Base-by-base conservation (phyloP, 1,139 yeast species). In the Yamadazyma mexicana region DNA sequence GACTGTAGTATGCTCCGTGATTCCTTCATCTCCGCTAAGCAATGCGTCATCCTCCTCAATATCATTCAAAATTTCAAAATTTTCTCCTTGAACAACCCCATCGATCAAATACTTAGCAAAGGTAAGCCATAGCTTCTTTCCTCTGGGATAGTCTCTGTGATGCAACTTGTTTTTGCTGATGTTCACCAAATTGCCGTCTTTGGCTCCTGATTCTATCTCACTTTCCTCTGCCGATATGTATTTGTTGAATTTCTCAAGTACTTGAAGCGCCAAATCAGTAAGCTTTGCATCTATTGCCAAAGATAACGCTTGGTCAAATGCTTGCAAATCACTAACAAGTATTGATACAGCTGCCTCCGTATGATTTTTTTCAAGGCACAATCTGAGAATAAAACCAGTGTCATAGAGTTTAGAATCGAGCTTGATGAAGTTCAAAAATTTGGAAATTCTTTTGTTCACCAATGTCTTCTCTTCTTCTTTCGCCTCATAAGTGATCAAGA, bases 221-320 rank as follows among this genome's bases (percentile, higher is more conserved):
- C 43, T 44, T 8, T 41, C 48, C 23, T 40, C 49, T 30, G 49
- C 46, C 1, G 40, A 42, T 5, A 51, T 39, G 37, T 43, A 51
- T 40, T 62, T 62, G 43, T 66, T 72, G 42, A 59, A 67, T 31
- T 59, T 62, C 23, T 57, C 56, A 37, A 72, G 50, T 2, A 71
- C 67, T 45, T 58, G 61, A 34, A 66, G 70, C 1, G 66, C 95
- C 35, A 80, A 68, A 16, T 82, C 83, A 6, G 83, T 64, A 52
- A 85, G 66, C 34, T 79, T 77, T 47, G 81, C 66, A 4, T 76
- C 70, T 31, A 92, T 65, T 0, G 97, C 94, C 43, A 91, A 58
- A 37, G 73, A 71, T 30, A 91, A 79, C 0, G 98, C 98, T 43
- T 87, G 92, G 44, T 87, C 95, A 55, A 74, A 87, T 36, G 85